Conservation (phyloP, 2,329 filamentous ascomycete genomes). For the Zymoseptoria tritici region DNA sequence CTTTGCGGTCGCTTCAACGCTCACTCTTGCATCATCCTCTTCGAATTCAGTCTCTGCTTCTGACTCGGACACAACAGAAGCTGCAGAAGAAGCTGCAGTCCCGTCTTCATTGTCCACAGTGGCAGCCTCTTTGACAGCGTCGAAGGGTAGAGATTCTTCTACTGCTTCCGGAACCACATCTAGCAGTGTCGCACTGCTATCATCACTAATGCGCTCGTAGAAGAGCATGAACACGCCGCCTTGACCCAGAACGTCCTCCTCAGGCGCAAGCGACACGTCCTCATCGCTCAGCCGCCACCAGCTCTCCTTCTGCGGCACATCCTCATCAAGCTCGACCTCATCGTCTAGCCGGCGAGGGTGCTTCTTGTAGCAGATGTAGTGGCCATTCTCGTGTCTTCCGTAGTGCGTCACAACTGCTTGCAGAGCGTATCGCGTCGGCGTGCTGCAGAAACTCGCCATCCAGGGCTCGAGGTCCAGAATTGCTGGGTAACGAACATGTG, state of each 20-base stretch:
- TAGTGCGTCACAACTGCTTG: constrained; percentile 76
- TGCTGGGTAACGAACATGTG: constrained; percentile 68
- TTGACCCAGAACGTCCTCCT: constrained; percentile 65
- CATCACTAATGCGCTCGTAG: constrained; percentile 57
- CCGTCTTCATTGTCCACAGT: background rate
- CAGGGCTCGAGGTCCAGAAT: constrained; percentile 71
- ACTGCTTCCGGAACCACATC: background rate
- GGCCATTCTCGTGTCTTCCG: constrained; percentile 86
- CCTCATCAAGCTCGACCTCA: constrained; percentile 18
- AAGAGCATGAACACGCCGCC: constrained; percentile 95
- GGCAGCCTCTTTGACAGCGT: background rate
- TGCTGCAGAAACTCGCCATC: constrained; percentile 52
- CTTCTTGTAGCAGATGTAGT: constrained; percentile 86
- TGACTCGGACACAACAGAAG: background rate
- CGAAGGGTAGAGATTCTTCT: background rate
- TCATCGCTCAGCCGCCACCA: constrained; percentile 96
- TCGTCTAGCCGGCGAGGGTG: constrained; percentile 39
- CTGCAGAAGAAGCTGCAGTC: background rate
- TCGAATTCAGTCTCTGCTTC: background rate
- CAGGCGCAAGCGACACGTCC: constrained; percentile 65
- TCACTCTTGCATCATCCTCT: background rate
- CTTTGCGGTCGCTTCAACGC: background rate
- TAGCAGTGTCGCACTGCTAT: background rate
- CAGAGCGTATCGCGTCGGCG: constrained; percentile 9
- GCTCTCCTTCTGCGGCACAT: constrained; percentile 37